Evolutionary conservation across 768 basidiomycete species (phyloP), one percentile per base, ranked within the genome.

Genomic region (Pholiota conissans): DNA sequence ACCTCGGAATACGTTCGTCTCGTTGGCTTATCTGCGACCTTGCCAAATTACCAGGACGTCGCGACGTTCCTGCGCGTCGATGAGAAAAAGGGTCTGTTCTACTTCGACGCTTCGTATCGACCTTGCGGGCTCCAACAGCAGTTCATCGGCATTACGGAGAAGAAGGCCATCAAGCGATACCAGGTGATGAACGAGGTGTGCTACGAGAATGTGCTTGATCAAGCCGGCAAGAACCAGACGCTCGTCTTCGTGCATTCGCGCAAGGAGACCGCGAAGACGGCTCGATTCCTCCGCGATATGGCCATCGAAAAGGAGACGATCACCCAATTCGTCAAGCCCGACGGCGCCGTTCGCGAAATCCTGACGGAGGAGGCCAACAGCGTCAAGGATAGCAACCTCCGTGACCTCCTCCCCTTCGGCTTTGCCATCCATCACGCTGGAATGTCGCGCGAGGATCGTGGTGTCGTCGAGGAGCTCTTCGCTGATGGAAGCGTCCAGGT

Each of bases 111-210:
- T 0, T 85, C 92, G 0, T 96, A 92, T 68, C 84, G 97, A 37
- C 96, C 96, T 18, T 98, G 97, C 67, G 91, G 89, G 2, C 86
- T 99, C 18, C 93, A 95, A 67, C 95, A 98, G 66, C 93, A 97
- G 67, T 98, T 98, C 74, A 86, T 98, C 58, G 97, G 97, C 39
- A 86, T 99, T 57, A 98, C 96, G 0, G 97, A 98, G 79, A 98
- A 98, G 82, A 98, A 97, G 72, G 97, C 97, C 0, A 98, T 98
- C 81, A 98, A 96, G 72, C 87, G 97, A 5, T 94, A 95, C 68
- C 96, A 98, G 70, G 87, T 98, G 60, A 96, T 93, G 83, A 99
- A 99, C 73, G 95, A 98, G 69, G 95, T 98, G 20, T 96, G 95
- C 74, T 99, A 99, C 77, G 96, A 98, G 73, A 99, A 98, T 76